phyloP scores from a whole-genome alignment of 306 rosid species.

The Quercus wislizeni region DNA sequence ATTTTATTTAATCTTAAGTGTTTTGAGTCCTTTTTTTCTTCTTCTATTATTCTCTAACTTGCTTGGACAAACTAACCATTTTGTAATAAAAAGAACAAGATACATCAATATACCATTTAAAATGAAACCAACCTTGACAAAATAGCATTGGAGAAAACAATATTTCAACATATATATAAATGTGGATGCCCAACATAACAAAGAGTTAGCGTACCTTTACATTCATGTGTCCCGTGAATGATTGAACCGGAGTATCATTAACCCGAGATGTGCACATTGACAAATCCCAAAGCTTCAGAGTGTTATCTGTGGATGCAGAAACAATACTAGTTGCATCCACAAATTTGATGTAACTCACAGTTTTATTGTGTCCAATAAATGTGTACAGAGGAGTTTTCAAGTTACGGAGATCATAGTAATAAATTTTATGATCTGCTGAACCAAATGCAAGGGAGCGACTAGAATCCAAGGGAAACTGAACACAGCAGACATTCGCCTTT shows the following conservation, averaged over 20 bases:
- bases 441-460: constrained; percentile 89
- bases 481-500: constrained; percentile 96
- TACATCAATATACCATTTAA: neutral
- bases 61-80: neutral
- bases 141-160: neutral
- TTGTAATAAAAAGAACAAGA: neutral
- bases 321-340: constrained; percentile 63
- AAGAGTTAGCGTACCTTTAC: constrained; percentile 65
- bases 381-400: constrained; percentile 71
- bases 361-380: constrained; percentile 80
- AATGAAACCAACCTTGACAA: constrained; percentile 9
- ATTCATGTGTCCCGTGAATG: constrained; percentile 83
- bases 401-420: constrained; percentile 89
- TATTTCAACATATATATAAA: neutral
- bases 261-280: constrained; percentile 74
- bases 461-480: constrained; percentile 82
- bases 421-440: constrained; percentile 90
- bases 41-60: neutral
- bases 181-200: neutral
- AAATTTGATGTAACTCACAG: constrained; percentile 91
- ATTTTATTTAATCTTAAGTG: neutral
- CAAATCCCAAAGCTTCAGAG: constrained; percentile 98
- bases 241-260: constrained; percentile 70
- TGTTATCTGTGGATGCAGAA: constrained; percentile 89
- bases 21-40: neutral